Conservation (phyloP, 805 yeast genomes). For the Hanseniaspora clermontiae region DNA sequence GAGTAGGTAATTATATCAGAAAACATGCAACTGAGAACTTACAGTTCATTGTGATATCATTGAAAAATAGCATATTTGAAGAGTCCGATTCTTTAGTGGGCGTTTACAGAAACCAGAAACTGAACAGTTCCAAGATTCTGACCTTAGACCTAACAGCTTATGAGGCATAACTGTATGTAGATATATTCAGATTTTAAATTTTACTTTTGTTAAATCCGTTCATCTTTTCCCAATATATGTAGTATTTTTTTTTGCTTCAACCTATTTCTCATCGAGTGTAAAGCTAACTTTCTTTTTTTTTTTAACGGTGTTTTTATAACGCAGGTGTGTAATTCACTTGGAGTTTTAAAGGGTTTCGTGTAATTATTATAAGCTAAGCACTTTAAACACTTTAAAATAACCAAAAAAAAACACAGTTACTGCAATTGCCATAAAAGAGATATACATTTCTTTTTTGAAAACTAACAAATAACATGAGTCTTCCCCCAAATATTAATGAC, state of each 20-base stretch:
- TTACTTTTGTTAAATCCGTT: background rate
- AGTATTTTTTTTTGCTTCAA: too few relatives aligned
- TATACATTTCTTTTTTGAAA: too few relatives aligned
- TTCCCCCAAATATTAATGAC: background rate
- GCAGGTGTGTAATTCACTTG: too few relatives aligned
- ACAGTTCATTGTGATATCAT: constrained; percentile 86
- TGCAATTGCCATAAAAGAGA: too few relatives aligned
- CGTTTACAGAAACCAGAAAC: constrained; percentile 67
- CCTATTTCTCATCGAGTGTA: too few relatives aligned
- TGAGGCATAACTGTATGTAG: background rate
- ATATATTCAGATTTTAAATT: background rate
- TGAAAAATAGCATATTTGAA: constrained; percentile 78
- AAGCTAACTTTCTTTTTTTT: too few relatives aligned
- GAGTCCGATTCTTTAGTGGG: constrained; percentile 86
- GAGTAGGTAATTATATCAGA: constrained; percentile 74
- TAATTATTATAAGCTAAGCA: too few relatives aligned
- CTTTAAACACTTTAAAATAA: background rate
- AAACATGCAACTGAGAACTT: constrained; percentile 62
- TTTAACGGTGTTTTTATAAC: too few relatives aligned
- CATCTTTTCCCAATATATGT: too few relatives aligned
- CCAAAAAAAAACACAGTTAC: background rate
- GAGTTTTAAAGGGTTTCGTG: too few relatives aligned
- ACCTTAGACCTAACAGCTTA: constrained; percentile 46
- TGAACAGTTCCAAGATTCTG: constrained; percentile 59
- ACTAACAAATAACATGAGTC: background rate